phyloP scores from a whole-genome alignment of 371 early-diverging fungal genomes.

The Fennellomyces sp. region DNA sequence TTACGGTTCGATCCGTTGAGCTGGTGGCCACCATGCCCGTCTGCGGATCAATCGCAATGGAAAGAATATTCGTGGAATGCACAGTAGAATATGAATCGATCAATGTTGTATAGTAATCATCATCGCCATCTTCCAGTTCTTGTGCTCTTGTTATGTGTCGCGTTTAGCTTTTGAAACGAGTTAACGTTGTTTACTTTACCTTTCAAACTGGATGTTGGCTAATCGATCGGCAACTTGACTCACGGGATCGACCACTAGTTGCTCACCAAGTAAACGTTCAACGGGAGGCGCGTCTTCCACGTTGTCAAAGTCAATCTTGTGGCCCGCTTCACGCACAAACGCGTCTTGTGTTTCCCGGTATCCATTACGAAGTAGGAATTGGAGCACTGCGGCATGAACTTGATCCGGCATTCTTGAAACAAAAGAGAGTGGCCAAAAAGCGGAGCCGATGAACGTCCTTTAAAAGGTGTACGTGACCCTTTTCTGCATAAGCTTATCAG shows the following conservation, averaged over 20 bases:
- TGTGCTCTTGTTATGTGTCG: too few species aligned
- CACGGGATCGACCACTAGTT: background rate
- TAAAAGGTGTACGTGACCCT: too few species aligned
- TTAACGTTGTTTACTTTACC: background rate
- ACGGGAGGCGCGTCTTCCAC: slow-evolving; percentile 17
- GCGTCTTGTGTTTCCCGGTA: slow-evolving; percentile 18
- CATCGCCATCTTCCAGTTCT: slow-evolving; percentile 29
- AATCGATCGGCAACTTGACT: background rate
- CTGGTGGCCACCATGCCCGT: slow-evolving; percentile 54
- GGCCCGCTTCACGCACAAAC: slow-evolving; percentile 19
- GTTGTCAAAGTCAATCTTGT: slow-evolving; percentile 10
- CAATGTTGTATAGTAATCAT: slow-evolving; percentile 27
- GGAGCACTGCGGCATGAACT: slow-evolving; percentile 16
- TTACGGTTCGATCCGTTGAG: slow-evolving; percentile 69
- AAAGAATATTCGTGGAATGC: slow-evolving; percentile 58
- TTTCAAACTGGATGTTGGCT: slow-evolving; percentile 6
- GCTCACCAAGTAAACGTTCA: background rate
- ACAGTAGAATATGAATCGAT: slow-evolving; percentile 27
- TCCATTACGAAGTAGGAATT: slow-evolving; percentile 18
- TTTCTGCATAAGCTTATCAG: too few species aligned
- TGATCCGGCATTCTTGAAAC: slow-evolving; percentile 5
- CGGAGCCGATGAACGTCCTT: too few species aligned
- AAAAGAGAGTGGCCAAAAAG: too few species aligned
- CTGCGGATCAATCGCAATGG: slow-evolving; percentile 38
- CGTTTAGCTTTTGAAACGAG: background rate